Base-by-base conservation (phyloP, 1,284 basidiomycete genomes). In the Boletus mariae region DNA sequence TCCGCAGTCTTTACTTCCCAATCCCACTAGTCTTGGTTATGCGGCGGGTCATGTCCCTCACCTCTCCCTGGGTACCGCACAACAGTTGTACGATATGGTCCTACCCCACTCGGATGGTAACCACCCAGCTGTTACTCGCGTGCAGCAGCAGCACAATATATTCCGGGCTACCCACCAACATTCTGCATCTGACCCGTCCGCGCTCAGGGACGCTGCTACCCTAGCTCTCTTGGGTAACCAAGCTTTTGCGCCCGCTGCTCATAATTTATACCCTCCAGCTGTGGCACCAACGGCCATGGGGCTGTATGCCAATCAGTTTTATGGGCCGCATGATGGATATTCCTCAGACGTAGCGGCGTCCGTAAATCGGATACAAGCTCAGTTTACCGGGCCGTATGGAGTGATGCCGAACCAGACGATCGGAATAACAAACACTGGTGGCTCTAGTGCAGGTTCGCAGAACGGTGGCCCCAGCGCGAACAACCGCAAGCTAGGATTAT, bases 401-500 rank as follows among this genome's bases (percentile, higher is more conserved):
- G 65, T 80, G 40, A 65, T 76, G 34, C 71, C 73, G 15, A 64
- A 54, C 23, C 67, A 70, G 20, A 69, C 70, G 44, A 60, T 74
- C 25, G 74, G 71, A 31, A 55, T 68, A 29, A 62, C 75, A 28
- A 70, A 74, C 17, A 72, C 73, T 2, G 73, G 71, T 42, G 73
- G 72, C 48, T 75, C 67, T 49, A 71, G 60, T 50, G 4, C 56
- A 51, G 59, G 69, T 43, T 65, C 63, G 17, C 68, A 70, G 45
- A 64, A 51, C 13, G 67, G 68, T 35, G 71, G 74, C 48, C 91
- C 90, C 8, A 92, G 88, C 57, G 86, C 90, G 4, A 93, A 92
- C 71, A 94, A 94, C 65, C 80, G 89, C 59, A 95, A 95, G 73
- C 71, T 91, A 32, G 90, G 88, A 23, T 68, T 94, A 45, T 95